Evolutionary conservation across 1,139 yeast genomes (phyloP), one percentile per base, ranked within the genome.

Genomic region (Pichia sp.): DNA sequence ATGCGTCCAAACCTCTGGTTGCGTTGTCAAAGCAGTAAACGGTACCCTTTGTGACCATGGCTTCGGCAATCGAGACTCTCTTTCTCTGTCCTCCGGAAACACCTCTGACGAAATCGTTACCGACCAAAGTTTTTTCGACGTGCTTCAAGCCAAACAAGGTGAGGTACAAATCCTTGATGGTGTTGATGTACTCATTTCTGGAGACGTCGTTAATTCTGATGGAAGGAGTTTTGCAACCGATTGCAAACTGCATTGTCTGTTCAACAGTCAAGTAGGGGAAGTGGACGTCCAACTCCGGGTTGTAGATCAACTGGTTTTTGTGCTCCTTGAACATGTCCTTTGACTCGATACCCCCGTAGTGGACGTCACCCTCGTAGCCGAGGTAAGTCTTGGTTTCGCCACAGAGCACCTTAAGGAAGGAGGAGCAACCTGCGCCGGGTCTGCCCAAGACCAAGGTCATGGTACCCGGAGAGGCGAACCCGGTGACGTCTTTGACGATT

Each of bases 81-180:
- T 86, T 86, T 61, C 92, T 77, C 72, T 86, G 90, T 72, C 93
- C 93, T 64, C 93, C 93, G 45, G 90, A 84, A 42, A 86, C 87
- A 70, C 93, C 93, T 63, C 90, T 78, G 47, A 86, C 79, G 55
- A 77, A 80, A 64, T 85, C 89, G 65, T 81, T 78, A 55, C 92
- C 92, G 40, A 85, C 90, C 61, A 79, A 77, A 36, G 90, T 84
- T 66, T 83, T 76, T 59, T 78, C 75, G 16, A 88, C 70, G 58
- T 75, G 77, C 32, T 73, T 68, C 54, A 76, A 67, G 31, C 86
- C 86, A 60, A 79, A 80, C 31, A 76, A 70, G 0, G 83, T 78
- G 6, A 79, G 78, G 57, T 78, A 72, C 42, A 81, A 61, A 56
- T 80, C 82, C 62, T 79, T 76, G 59, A 72, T 65, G 23, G 72